Conservation (phyloP, 2,329 filamentous ascomycete species). For the Fusarium duplospermum region DNA sequence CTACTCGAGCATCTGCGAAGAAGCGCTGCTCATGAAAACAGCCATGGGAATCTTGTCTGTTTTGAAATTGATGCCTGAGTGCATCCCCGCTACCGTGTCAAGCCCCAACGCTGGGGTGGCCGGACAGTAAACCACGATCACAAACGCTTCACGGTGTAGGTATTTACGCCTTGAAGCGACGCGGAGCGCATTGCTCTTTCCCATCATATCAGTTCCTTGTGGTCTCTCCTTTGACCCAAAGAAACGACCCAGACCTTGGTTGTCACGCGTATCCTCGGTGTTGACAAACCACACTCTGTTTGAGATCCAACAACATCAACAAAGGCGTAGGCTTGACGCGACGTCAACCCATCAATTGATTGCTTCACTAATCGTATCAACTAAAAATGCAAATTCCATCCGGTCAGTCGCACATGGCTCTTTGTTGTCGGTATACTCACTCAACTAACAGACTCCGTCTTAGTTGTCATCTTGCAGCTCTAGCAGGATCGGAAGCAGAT, state of each 20-base stretch:
- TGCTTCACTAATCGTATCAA: neutral
- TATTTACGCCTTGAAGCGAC: conserved; percentile 38
- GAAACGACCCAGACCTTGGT: neutral
- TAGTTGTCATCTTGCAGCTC: conserved; percentile 15
- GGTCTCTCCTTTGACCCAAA: neutral
- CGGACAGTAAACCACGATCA: conserved; percentile 52
- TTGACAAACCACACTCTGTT: neutral
- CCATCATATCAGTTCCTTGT: conserved; percentile 1
- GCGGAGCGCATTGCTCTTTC: conserved; percentile 29
- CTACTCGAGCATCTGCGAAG: conserved; percentile 35
- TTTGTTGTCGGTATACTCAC: neutral
- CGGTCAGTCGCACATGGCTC: conserved; percentile 10
- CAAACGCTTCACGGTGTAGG: conserved; percentile 40
- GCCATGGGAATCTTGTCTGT: conserved; percentile 33
- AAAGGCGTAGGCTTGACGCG: neutral
- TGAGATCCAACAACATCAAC: neutral
- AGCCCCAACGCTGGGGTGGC: conserved; percentile 66
- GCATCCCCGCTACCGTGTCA: conserved; percentile 47
- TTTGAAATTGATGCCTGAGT: conserved; percentile 30
- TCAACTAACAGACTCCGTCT: conserved; percentile 6
- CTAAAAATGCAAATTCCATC: conserved; percentile 33
- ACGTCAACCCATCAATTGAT: neutral
- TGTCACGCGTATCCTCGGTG: neutral
- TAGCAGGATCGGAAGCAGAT: conserved; percentile 9
- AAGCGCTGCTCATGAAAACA: conserved; percentile 30